Evolutionary conservation across 2,329 filamentous ascomycete genomes (phyloP), one percentile per base, ranked within the genome.

Genomic region (Monilinia vaccinii-corymbosi): DNA sequence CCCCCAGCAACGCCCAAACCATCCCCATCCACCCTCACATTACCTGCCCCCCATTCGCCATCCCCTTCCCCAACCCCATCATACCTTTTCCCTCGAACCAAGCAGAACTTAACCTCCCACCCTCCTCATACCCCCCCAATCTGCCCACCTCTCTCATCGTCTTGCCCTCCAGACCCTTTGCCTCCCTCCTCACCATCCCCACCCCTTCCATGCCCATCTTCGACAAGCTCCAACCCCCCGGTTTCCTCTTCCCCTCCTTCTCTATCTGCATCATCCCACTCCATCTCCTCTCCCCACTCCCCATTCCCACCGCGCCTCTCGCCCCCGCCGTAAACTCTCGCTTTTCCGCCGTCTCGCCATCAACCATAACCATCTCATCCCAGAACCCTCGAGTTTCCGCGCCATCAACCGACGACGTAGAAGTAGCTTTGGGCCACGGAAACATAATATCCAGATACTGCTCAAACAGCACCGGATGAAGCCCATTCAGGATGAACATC

Each of bases 401-500:
- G 3, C 38, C 51, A 23, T 32, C 38, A 2, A 32, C 8, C 1
- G 28, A 11, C 38, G 16, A 11, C 3, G n/a, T 13, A 4, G 28
- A 28, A 21, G n/a, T 13, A 4, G 28, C 16, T 28, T 51, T 32
- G 1, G 28, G 56, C 46, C 48, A 58, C 3, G 36, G 45, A 28
- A 60, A 60, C 50, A 60, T 55, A 4, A 56, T 36, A 25, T 60
- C 57, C 9, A 65, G 47, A 38, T 65, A 65, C 11, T 65, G 63
- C 3, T 45, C 38, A 34, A 64, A 57, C 13, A 64, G 38, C n/a
- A 65, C 61, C 14, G 52, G 36, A 16, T 48, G n/a, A 23, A 45
- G 57, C 13, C 51, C 45, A 47, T 32, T 45, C 25, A 65, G 21
- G 13, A 63, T 45, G 36, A 61, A 66, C 76, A 69, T 87, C 5